A percentile compares a stretch with the other conserved stretches of the same genome.
Conservation (phyloP, 140 eudicot genomes). For the Anethum foeniculum region DNA sequence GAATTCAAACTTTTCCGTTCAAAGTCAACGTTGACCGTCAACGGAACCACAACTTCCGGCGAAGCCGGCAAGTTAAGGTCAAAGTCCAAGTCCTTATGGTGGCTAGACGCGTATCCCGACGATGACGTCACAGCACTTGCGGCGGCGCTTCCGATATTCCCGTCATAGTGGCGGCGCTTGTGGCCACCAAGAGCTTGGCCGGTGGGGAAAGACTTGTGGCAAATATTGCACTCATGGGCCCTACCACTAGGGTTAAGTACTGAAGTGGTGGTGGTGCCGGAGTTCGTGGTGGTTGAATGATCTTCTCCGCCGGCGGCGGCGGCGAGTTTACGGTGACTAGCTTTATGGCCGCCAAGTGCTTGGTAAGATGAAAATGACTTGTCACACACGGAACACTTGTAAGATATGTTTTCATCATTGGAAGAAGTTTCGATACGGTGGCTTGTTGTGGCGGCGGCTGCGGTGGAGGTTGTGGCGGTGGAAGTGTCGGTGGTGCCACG, state of each 20-base stretch:
- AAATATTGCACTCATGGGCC: conserved; percentile 56
- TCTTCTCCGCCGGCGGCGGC: conserved; percentile 12
- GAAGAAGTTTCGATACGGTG: conserved; percentile 9
- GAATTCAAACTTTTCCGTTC: neutral
- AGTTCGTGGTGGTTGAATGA: conserved; percentile 25
- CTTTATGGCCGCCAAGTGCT: conserved; percentile 89
- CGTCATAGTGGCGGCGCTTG: conserved; percentile 75
- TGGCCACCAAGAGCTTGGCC: conserved; percentile 75
- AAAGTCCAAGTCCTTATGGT: conserved; percentile 9
- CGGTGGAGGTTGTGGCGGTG: conserved; percentile 7
- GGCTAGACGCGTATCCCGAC: conserved; percentile 31
- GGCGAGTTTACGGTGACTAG: conserved; percentile 58
- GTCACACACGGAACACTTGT: conserved; percentile 64
- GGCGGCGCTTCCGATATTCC: conserved; percentile 33
- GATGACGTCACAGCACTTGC: conserved; percentile 21
- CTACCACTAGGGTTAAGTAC: conserved; percentile 39
- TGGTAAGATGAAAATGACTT: conserved; percentile 67
- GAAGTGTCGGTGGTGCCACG: conserved; percentile 32
- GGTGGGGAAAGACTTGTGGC: conserved; percentile 51
- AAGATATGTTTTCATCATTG: conserved; percentile 4
- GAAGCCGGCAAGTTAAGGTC: conserved; percentile 17
- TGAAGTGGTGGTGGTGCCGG: conserved; percentile 23
- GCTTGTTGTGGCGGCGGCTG: conserved; percentile 17
- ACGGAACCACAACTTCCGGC: neutral
- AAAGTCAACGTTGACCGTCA: conserved; percentile 8